phyloP scores from a whole-genome alignment of 345 rosid species.

The Raphanus raphanistrum region DNA sequence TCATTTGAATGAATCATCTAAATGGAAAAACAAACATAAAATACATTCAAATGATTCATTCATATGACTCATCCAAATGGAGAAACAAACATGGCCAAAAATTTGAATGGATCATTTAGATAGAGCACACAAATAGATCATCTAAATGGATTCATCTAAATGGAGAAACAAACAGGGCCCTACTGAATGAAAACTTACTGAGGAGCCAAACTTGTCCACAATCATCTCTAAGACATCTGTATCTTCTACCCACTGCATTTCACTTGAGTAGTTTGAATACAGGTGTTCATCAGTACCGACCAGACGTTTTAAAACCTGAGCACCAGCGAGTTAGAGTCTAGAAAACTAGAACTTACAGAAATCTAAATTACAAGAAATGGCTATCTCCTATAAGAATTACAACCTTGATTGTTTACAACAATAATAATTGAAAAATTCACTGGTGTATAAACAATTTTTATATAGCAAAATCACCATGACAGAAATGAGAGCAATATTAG shows the following conservation, averaged over 20 bases:
- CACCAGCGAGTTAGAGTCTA: conserved; percentile 25
- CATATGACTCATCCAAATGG: no score
- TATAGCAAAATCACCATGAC: neutral
- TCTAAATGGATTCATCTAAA: no score
- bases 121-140: no score
- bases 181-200: conserved; percentile 54
- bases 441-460: neutral
- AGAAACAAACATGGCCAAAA: no score
- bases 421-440: neutral
- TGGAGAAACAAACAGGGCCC: no score
- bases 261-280: conserved; percentile 63
- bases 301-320: conserved; percentile 81
- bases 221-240: conserved; percentile 89
- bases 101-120: no score
- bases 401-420: conserved; percentile 6
- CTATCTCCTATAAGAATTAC: neutral
- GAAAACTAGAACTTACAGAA: neutral
- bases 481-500: conserved; percentile 7
- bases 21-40: no score
- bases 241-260: conserved; percentile 87
- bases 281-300: conserved; percentile 90
- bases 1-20: no score
- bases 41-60: no score
- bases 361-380: neutral
- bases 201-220: conserved; percentile 86